Conservation (phyloP, 768 basidiomycete species). For the Podaxis sp. region DNA sequence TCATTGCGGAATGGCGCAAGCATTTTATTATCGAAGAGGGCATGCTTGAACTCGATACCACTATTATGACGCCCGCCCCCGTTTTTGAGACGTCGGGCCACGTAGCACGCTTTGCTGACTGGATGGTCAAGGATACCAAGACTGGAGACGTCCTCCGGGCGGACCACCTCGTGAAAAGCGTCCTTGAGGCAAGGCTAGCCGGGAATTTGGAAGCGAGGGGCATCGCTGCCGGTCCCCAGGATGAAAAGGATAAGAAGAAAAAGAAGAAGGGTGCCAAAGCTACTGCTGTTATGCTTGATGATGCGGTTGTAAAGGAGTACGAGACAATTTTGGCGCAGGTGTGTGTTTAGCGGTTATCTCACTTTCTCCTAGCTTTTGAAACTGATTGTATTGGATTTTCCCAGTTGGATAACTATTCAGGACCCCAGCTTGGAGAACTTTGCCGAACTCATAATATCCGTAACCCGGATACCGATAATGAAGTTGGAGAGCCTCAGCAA, state of each 20-base stretch:
- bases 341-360: conserved; percentile 22
- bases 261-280: conserved; percentile 73
- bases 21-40: conserved; percentile 98
- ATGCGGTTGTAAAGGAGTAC: conserved; percentile 72
- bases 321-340: conserved; percentile 87
- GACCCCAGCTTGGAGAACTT: conserved; percentile 83
- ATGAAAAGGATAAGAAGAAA: conserved; percentile 64
- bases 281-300: conserved; percentile 66
- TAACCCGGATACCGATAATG: conserved; percentile 92
- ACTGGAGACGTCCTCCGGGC: conserved; percentile 97
- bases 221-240: conserved; percentile 48
- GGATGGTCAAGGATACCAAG: conserved; percentile 97
- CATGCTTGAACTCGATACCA: conserved; percentile 98
- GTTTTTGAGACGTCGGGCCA: conserved; percentile 98
- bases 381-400: conserved; percentile 1
- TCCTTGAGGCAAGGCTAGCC: conserved; percentile 84
- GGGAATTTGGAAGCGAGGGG: conserved; percentile 91
- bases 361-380: conserved; percentile 1
- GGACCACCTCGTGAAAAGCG: conserved; percentile 92
- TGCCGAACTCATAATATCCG: conserved; percentile 74
- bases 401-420: conserved; percentile 92
- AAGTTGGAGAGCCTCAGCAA: conserved; percentile 86
- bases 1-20: conserved; percentile 92
- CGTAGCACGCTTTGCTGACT: conserved; percentile 96
- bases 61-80: conserved; percentile 92